These are phyloP conservation scores for Hamigera avellanea DNA, from an alignment of 495 filamentous ascomycete species.

Conservation along the genomic window DNA sequence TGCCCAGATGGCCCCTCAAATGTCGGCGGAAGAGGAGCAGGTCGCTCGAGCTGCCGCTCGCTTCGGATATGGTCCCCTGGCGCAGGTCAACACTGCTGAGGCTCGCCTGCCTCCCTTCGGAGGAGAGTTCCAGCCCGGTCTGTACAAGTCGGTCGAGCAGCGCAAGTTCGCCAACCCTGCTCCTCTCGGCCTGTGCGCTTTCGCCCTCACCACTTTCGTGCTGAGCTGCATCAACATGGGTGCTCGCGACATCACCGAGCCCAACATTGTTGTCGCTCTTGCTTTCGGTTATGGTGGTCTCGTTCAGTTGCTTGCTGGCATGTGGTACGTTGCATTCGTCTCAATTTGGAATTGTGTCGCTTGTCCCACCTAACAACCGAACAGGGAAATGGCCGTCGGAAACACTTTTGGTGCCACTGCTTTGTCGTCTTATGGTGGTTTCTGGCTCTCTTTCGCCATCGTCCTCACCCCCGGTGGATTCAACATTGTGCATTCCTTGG, in stretches of 20 bases:
- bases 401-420: constrained; percentile 98
- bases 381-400: constrained; percentile 94
- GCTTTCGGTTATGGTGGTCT: constrained; percentile 80
- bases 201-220: constrained; percentile 93
- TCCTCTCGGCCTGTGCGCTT: constrained; percentile 76
- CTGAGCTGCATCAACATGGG: constrained; percentile 75
- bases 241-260: constrained; percentile 43
- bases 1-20: constrained; percentile 18
- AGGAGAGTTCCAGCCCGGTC: constrained; percentile 93
- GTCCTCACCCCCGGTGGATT: constrained; percentile 74
- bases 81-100: constrained; percentile 52
- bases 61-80: constrained; percentile 54
- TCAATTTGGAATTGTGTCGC: background rate
- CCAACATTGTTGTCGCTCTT: constrained; percentile 58
- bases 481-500: constrained; percentile 32
- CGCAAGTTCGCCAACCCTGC: constrained; percentile 86
- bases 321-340: constrained; percentile 64
- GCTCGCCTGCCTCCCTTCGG: constrained; percentile 71
- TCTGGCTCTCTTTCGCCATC: constrained; percentile 91
- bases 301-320: constrained; percentile 86
- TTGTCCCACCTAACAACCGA: background rate
- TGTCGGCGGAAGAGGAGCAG: constrained; percentile 36
- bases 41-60: constrained; percentile 34
- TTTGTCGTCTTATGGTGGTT: constrained; percentile 91
- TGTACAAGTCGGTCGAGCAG: constrained; percentile 61